Conservation (phyloP, 768 basidiomycete genomes). For the Lactarius psammicola region DNA sequence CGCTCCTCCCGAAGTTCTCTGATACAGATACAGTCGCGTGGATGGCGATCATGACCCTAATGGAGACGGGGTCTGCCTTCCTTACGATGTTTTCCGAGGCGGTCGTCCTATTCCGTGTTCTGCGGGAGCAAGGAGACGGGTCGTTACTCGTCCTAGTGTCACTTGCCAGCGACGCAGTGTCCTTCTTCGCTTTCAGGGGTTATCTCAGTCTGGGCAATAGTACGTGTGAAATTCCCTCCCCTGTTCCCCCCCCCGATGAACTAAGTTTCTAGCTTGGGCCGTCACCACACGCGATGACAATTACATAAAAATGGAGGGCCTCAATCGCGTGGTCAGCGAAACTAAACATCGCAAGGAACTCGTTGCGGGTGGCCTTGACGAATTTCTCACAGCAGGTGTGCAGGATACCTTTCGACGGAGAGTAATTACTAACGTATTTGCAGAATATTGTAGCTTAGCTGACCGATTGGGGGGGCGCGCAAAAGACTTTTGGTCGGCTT, state of each 20-base stretch:
- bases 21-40: slow-evolving; percentile 51
- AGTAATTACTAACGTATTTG: not conserved
- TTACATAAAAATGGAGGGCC: slow-evolving; percentile 64
- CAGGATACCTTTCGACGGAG: slow-evolving; percentile 41
- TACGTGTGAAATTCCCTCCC: not conserved
- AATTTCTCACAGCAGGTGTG: slow-evolving; percentile 12
- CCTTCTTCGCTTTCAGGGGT: slow-evolving; percentile 33
- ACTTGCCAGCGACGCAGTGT: slow-evolving; percentile 50
- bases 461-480: slow-evolving; percentile 21
- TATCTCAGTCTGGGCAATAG: not conserved
- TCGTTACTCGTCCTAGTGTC: slow-evolving; percentile 55
- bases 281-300: slow-evolving; percentile 64
- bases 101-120: slow-evolving; percentile 55
- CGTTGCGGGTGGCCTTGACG: slow-evolving; percentile 57
- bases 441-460: slow-evolving; percentile 22
- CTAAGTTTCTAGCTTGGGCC: slow-evolving; percentile 52
- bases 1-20: slow-evolving; percentile 39
- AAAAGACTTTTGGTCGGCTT: slow-evolving; percentile 19
- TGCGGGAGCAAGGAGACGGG: slow-evolving; percentile 65
- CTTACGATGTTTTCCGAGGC: slow-evolving; percentile 58
- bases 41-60: slow-evolving; percentile 49
- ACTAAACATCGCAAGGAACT: slow-evolving; percentile 66
- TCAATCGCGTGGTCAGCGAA: slow-evolving; percentile 54
- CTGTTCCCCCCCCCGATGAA: not conserved
- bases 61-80: slow-evolving; percentile 43